Evolutionary conservation across 2,329 filamentous ascomycete species (phyloP), one percentile per base, ranked within the genome.

Genomic region (Neofusicoccum cordaticola): DNA sequence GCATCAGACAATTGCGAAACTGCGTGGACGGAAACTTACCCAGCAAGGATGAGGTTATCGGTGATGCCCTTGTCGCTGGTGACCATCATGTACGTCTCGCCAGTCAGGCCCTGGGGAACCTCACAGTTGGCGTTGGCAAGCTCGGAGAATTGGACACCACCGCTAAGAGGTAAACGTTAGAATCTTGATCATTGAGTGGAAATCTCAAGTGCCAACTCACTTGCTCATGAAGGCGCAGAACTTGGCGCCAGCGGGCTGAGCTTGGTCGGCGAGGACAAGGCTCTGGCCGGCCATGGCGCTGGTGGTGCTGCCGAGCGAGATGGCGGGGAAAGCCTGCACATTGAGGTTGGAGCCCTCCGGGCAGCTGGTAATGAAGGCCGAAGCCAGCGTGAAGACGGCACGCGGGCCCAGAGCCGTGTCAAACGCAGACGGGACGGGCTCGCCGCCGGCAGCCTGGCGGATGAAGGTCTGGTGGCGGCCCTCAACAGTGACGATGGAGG

Each of bases 401-500:
- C 85, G 84, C 68, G 88, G 86, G 35, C 85, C 85, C 12, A 93
- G 86, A 1, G 90, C 83, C 0, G 87, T 88, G 74, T 92, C 89
- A 72, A 92, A 90, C 31, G 89, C 84, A 72, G 86, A 85, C 3
- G 90, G 87, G 3, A 90, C 84, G 62, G 89, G 85, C 64, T 84
- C 79, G 63, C 82, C 79, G 65, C 84, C 82, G 19, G 83, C 80
- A 44, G 85, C 86, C 65, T 83, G 79, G 68, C 90, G 87, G 77
- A 92, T 86, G 76, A 90, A 88, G 67, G 88, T 88, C 78, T 91
- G 88, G 78, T 93, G 90, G 65, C 90, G 85, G 34, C 89, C 83
- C 79, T 93, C 90, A 66, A 91, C 84, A 27, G 89, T 90, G 50
- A 91, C 83, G 74, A 93, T 92, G 58, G 86, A 86, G 9, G 83